Conservation (phyloP, 495 filamentous ascomycete species). For the Penicillium manginii region DNA sequence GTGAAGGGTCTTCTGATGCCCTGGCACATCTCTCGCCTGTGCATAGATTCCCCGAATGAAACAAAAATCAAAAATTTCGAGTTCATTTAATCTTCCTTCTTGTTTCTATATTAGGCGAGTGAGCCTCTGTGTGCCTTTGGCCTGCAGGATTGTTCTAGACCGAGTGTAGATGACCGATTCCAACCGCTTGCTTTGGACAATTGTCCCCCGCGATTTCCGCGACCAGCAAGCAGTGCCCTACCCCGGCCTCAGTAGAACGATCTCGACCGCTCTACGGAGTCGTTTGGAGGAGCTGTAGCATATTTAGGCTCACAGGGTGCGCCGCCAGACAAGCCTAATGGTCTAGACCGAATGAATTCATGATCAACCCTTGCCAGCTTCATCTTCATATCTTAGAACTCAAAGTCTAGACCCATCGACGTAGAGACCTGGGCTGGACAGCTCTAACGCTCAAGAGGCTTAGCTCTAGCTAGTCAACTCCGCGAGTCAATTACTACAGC, state of each 20-base stretch:
- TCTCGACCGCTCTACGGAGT: background rate
- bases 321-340: background rate
- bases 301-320: too few relatives aligned
- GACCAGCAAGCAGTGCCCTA: background rate
- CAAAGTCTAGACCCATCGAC: background rate
- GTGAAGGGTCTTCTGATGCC: constrained; percentile 45
- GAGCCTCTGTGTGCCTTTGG: background rate
- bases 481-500: background rate
- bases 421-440: background rate
- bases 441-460: background rate
- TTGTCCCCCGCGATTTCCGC: background rate
- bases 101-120: background rate
- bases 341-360: background rate
- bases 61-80: constrained; percentile 50
- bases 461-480: background rate
- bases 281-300: background rate
- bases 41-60: constrained; percentile 59
- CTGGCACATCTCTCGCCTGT: constrained; percentile 49
- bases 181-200: background rate
- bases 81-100: constrained; percentile 26
- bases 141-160: constrained; percentile 4
- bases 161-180: background rate
- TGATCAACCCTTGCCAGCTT: too few relatives aligned
- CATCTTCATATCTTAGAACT: background rate
- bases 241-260: background rate